Evolutionary conservation across 106 monocot species (phyloP), one percentile per base, ranked within the genome.

Genomic region (Hemerocallis citrina): DNA sequence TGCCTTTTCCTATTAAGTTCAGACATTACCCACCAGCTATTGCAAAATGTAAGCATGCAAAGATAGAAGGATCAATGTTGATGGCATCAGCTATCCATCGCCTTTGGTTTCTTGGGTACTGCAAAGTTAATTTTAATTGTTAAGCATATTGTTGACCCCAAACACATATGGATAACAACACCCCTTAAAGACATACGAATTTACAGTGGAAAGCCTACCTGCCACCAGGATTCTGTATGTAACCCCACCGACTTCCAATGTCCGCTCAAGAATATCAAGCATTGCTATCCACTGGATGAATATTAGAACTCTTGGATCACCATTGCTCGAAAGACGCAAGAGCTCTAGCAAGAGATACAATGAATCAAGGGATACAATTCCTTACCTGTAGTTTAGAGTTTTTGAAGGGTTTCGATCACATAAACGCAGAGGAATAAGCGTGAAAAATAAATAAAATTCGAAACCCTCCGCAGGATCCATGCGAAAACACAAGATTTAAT

Each of bases 231-330:
- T 88, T 72, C 57, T 88, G 62, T 85, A 98, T 12, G 76, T 85
- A 63, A 92, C 80, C 46, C 92, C 98, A 52, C 92, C 75, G 3
- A 88, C 79, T 61, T 98, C 98, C 68, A 98, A 61, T 55, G 87
- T 70, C 92, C 98, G 92, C 70, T 98, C 98, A 40, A 98, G n/a
- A n/a, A n/a, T n/a, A n/a, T n/a, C 88, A 68, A 98, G 92, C 88
- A 98, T 92, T n/a, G n/a, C n/a, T n/a, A n/a, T n/a, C n/a, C n/a
- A n/a, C n/a, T n/a, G n/a, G n/a, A n/a, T n/a, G n/a, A n/a, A n/a
- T n/a, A n/a, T n/a, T n/a, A n/a, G n/a, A n/a, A n/a, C n/a, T n/a
- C n/a, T n/a, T n/a, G n/a, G n/a, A n/a, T n/a, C n/a, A 25, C 41
- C 60, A 44, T 37, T 80, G 67, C 54, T 61, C 55, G 92, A 68